Percentiles rank a stretch among this genome's conserved stretches.
Conservation (phyloP, 2,329 filamentous ascomycete genomes). For the Apiospora marii region DNA sequence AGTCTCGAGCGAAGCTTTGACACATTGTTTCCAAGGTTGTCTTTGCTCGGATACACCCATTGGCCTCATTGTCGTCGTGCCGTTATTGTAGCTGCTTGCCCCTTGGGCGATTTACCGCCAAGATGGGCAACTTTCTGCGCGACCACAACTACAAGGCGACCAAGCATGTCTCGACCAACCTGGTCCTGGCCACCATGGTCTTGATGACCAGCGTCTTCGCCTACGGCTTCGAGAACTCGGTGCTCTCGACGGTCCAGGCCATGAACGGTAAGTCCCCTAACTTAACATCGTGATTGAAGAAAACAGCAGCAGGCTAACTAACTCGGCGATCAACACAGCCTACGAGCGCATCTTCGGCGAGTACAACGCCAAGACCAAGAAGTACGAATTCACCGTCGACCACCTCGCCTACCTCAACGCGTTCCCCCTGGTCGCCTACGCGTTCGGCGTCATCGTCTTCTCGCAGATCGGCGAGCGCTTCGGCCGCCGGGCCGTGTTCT, state of each 20-base stretch:
- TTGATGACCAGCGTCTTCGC: not conserved
- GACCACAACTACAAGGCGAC: not conserved
- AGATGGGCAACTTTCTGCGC: not conserved
- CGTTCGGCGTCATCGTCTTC: not conserved
- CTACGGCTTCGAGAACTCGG: not conserved
- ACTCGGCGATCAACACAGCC: not conserved
- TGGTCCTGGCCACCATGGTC: not conserved
- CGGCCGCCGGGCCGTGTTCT: not conserved
- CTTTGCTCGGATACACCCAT: not conserved
- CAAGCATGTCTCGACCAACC: not conserved
- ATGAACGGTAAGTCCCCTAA: not conserved
- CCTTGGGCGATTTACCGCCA: not conserved
- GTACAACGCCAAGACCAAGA: not conserved
- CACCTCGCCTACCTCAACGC: slow-evolving; percentile 1
- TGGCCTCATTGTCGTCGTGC: no score
- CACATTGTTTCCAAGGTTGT: not conserved
- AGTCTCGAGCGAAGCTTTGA: not conserved
- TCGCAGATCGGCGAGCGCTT: not conserved
- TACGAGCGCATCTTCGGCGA: not conserved
- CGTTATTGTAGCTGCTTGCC: not conserved
- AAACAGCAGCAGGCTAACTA: not conserved
- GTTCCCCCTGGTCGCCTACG: not conserved
- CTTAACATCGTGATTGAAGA: accelerated
- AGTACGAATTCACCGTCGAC: not conserved
- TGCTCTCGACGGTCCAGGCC: not conserved